phyloP scores from a whole-genome alignment of 257 asterid species.

The Solanum tarijense region DNA sequence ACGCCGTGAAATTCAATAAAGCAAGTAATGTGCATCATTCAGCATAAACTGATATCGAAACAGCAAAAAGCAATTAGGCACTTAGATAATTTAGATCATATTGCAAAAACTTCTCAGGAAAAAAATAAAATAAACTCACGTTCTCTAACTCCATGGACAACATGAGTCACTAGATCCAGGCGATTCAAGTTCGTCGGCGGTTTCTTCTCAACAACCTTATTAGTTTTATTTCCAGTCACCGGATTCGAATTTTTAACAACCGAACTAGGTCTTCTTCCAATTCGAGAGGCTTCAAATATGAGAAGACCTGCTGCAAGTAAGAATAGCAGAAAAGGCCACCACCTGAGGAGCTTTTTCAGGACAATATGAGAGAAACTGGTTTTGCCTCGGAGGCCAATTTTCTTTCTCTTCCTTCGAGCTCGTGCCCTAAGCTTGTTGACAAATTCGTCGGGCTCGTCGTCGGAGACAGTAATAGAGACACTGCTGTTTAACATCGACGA shows the following conservation, averaged over 20 bases:
- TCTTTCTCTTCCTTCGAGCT: slow-evolving; percentile 64
- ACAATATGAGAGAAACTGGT: slow-evolving; percentile 30
- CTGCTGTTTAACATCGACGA: slow-evolving; percentile 35
- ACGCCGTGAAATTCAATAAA: neutral
- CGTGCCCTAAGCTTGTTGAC: slow-evolving; percentile 33
- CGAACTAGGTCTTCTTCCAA: slow-evolving; percentile 26
- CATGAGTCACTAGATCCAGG: slow-evolving; percentile 58
- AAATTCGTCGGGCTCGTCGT: slow-evolving; percentile 58
- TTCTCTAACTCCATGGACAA: slow-evolving; percentile 62
- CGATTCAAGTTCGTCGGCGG: slow-evolving; percentile 51
- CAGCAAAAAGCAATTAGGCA: neutral
- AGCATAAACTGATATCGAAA: neutral
- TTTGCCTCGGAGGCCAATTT: slow-evolving; percentile 33
- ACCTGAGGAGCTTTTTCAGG: slow-evolving; percentile 32
- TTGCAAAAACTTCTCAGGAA: neutral
- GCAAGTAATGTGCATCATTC: neutral
- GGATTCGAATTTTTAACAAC: slow-evolving; percentile 9
- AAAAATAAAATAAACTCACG: slow-evolving; percentile 28
- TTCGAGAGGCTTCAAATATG: slow-evolving; percentile 50
- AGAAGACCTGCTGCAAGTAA: slow-evolving; percentile 40
- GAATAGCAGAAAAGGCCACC: slow-evolving; percentile 72
- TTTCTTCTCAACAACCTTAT: slow-evolving; percentile 6
- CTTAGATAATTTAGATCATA: neutral
- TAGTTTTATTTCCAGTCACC: slow-evolving; percentile 10
- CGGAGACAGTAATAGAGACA: slow-evolving; percentile 55